Conservation (phyloP, 345 rosid genomes). For the Mangifera indica region DNA sequence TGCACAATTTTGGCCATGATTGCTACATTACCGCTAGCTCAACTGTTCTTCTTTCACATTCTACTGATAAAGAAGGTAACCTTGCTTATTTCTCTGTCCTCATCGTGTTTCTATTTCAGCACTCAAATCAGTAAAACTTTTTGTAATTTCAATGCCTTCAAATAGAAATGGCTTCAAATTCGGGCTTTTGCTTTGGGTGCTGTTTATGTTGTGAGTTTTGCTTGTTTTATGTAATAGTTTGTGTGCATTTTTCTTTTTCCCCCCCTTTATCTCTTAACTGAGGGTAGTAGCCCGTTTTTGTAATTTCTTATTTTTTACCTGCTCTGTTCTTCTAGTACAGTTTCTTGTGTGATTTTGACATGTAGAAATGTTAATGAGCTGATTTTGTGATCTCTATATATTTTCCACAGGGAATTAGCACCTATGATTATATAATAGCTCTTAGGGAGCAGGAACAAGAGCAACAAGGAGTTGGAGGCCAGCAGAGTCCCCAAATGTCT, state of each 20-base stretch:
- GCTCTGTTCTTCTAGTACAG: background rate
- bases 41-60: constrained; percentile 95
- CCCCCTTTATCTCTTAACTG: too few species aligned
- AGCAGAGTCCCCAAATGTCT: constrained; percentile 96
- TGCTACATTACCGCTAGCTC: constrained; percentile 92
- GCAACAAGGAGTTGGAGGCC: constrained; percentile 78
- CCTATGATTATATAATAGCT: constrained; percentile 96
- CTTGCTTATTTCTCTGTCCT: constrained; percentile 5
- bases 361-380: background rate
- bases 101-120: background rate
- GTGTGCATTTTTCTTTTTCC: background rate
- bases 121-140: too few species aligned
- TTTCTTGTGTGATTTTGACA: background rate
- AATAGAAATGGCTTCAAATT: too few species aligned
- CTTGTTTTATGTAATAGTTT: background rate
- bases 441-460: constrained; percentile 98
- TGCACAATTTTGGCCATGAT: constrained; percentile 93
- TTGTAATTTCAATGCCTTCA: too few species aligned
- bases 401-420: constrained; percentile 77
- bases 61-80: constrained; percentile 88
- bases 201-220: too few species aligned
- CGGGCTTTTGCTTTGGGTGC: too few species aligned
- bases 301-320: background rate
- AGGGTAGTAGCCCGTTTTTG: background rate
- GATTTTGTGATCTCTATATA: constrained; percentile 1